Conservation (phyloP, 345 rosid species). For the Bruguiera gymnorhiza region DNA sequence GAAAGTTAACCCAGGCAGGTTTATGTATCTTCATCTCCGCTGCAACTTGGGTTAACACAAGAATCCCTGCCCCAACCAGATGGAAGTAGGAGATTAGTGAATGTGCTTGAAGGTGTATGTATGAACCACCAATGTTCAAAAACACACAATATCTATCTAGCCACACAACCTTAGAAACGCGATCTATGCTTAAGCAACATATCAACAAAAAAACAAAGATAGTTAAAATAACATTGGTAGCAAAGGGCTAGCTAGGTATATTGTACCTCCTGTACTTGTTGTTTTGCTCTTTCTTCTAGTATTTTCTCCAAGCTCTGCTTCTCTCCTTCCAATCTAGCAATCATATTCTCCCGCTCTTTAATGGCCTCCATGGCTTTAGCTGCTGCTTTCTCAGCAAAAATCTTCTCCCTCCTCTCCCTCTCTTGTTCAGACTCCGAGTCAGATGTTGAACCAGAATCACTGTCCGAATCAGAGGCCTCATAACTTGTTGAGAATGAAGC, state of each 20-base stretch:
- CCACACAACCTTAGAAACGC: no score
- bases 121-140: no score
- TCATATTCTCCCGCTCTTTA: conserved; percentile 77
- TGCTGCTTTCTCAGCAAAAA: conserved; percentile 75
- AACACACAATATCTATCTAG: no score
- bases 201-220: conserved; percentile 5
- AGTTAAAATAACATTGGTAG: neutral
- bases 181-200: neutral
- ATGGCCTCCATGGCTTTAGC: conserved; percentile 71
- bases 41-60: no score
- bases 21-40: no score
- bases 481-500: conserved; percentile 28
- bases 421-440: conserved; percentile 78
- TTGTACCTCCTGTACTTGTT: conserved; percentile 86
- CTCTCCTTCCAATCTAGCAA: conserved; percentile 93
- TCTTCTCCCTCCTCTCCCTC: conserved; percentile 68
- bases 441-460: conserved; percentile 64
- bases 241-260: neutral
- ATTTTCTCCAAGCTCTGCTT: conserved; percentile 92
- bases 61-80: no score
- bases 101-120: no score
- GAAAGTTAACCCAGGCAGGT: no score
- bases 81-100: no score
- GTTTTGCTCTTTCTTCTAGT: conserved; percentile 88
- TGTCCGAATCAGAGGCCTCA: conserved; percentile 54